phyloP scores from a whole-genome alignment of 1,284 basidiomycete genomes.

The Ganoderma boninense region DNA sequence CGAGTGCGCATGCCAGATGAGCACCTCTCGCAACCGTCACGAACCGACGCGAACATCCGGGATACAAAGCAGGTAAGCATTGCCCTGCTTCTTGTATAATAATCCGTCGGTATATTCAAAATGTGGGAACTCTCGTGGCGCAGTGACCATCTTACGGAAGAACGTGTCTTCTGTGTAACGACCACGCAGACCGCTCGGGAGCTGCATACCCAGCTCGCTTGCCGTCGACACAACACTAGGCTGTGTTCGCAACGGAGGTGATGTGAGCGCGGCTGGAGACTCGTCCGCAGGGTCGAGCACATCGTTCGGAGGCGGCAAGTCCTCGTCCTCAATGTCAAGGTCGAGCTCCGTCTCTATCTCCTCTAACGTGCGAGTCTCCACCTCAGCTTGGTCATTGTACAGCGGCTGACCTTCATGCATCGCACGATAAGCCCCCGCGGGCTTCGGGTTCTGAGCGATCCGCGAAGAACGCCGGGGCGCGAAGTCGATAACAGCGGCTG shows the following conservation, averaged over 20 bases:
- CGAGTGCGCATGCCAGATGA: constrained; percentile 39
- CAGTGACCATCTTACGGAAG: background rate
- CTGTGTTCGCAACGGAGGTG: too few species aligned
- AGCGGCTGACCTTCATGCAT: background rate
- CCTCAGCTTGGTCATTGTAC: too few species aligned
- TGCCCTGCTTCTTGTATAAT: background rate
- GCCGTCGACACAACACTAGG: background rate
- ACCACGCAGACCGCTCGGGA: background rate
- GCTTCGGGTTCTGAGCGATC: background rate
- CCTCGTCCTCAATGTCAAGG: too few species aligned
- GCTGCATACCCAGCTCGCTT: background rate
- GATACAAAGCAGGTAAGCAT: constrained; percentile 14
- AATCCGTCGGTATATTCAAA: background rate
- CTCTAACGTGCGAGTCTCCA: too few species aligned
- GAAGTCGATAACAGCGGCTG: background rate
- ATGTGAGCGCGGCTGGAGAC: too few species aligned
- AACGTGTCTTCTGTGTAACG: background rate
- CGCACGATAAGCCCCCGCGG: background rate
- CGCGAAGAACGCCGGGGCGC: background rate
- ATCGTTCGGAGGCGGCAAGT: too few species aligned
- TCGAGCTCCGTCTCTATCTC: too few species aligned
- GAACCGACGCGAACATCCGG: constrained; percentile 31
- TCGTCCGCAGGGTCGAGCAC: too few species aligned
- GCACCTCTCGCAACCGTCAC: constrained; percentile 31
- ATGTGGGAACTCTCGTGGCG: background rate